Percentiles rank a stretch among this genome's conserved stretches.
phyloP scores from a whole-genome alignment of 2,329 filamentous ascomycete genomes.

The Byssoonygena ceratinophila region DNA sequence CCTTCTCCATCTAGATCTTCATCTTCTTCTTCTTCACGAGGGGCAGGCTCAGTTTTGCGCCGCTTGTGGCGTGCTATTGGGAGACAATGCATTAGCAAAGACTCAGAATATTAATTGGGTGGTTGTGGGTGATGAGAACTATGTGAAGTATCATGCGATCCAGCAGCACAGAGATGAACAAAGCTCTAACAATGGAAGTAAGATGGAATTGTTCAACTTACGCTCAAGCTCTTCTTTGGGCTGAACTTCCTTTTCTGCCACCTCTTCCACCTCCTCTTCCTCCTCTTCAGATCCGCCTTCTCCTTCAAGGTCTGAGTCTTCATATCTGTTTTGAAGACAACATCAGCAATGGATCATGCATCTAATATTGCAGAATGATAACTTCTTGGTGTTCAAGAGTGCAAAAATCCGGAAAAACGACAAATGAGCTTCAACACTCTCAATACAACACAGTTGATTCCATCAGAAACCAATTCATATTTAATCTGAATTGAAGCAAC shows the following conservation, averaged over 20 bases:
- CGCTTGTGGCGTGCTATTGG: constrained; percentile 18
- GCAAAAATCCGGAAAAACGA: background rate
- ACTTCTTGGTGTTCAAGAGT: background rate
- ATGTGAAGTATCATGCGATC: background rate
- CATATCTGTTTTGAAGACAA: constrained; percentile 21
- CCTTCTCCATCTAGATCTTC: constrained; percentile 19
- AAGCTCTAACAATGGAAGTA: background rate
- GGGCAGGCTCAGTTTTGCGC: constrained; percentile 20
- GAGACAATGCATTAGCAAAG: background rate
- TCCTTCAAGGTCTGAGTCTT: constrained; percentile 25
- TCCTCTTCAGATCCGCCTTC: constrained; percentile 18
- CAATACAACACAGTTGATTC: background rate
- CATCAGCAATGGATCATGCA: background rate
- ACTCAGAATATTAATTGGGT: background rate
- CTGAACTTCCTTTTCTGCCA: constrained; percentile 19
- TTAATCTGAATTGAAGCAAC: background rate
- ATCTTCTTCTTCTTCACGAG: constrained; percentile 21
- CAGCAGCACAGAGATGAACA: background rate
- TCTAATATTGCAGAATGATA: background rate
- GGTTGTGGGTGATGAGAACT: background rate
- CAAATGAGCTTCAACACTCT: background rate
- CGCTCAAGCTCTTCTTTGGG: constrained; percentile 19
- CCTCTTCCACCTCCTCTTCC: constrained; percentile 20
- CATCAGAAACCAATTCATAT: background rate
- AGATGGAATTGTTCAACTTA: constrained; percentile 5